Percentiles rank a stretch among this genome's conserved stretches.
phyloP scores from a whole-genome alignment of 148 eudicot species.

The Chenopodium berlandieri region DNA sequence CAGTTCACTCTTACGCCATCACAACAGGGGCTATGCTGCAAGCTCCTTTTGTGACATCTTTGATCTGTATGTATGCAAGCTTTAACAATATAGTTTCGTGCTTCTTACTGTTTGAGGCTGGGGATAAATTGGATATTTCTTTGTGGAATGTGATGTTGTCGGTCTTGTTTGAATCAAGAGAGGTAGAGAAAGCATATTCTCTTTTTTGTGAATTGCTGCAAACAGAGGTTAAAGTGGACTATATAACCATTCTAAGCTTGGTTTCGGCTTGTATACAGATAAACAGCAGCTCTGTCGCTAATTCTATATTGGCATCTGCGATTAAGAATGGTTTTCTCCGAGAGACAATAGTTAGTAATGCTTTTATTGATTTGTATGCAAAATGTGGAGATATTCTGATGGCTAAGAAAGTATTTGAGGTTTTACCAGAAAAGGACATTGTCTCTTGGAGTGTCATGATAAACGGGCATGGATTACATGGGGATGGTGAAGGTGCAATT shows the following conservation, averaged over 20 bases:
- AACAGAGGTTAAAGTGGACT: constrained; percentile 39
- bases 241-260: constrained; percentile 49
- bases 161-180: constrained; percentile 36
- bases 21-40: constrained; percentile 30
- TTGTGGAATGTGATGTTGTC: constrained; percentile 68
- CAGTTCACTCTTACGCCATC: constrained; percentile 50
- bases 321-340: constrained; percentile 44
- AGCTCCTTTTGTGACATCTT: constrained; percentile 60
- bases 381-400: constrained; percentile 45
- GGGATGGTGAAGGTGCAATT: constrained; percentile 47
- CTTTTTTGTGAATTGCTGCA: constrained; percentile 41
- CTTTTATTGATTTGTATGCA: constrained; percentile 48
- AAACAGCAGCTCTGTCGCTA: constrained; percentile 30
- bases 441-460: constrained; percentile 64
- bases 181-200: constrained; percentile 29
- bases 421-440: constrained; percentile 36
- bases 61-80: constrained; percentile 64
- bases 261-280: constrained; percentile 45
- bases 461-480: constrained; percentile 51
- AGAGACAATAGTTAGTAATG: constrained; percentile 41
- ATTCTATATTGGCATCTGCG: constrained; percentile 37
- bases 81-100: constrained; percentile 40
- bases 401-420: constrained; percentile 50
- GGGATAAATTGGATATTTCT: constrained; percentile 41
- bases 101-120: constrained; percentile 41